Evolutionary conservation across 208 protist genomes (phyloP), one percentile per base, ranked within the genome.

Genomic region (Leishmania tropica): DNA sequence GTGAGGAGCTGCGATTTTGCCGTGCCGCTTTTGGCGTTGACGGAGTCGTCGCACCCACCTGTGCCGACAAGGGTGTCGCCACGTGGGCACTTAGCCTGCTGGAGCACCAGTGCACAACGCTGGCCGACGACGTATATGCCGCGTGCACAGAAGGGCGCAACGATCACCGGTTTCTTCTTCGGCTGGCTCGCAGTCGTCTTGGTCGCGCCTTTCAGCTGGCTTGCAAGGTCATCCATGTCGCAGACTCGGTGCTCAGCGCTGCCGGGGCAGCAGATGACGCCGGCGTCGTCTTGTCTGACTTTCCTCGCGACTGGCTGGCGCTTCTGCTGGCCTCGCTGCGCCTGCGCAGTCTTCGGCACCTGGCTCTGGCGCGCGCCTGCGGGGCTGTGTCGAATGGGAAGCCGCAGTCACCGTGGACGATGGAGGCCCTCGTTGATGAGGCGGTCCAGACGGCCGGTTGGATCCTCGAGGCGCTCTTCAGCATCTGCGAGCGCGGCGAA

Each of bases 21-120:
- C 21, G 40, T 17, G 42, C 24, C 45, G 77, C 76, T 28, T 42
- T 73, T 51, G 21, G 15, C 7, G 53, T 15, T 2, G 54, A 56
- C 35, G 2, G 65, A 42, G 60, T 37, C 7, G 47, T 60, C 35
- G 24, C 64, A 28, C 37, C 65, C 31, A 13, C 28, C 35, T 35
- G 13, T 37, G 60, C 74, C 5, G 70, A 74, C 4, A 67, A 70
- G n/a, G 74, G 76, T 31, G 58, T 62, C 6, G 82, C 81, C 17
- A 85, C 85, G 62, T 91, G 88, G 88, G 62, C 80, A 7, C 80
- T 89, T 28, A 87, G 81, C 58, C 76, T 91, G 51, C 40, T 84
- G 31, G 88, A 91, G 80, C 78, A 81, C 56, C 72, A 76, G 62
- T 87, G 85, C 65, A 68, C 73, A 31, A 53, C 79, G 17, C 62